These are phyloP conservation scores for Cercospora sp. DNA, from an alignment of 2,329 filamentous ascomycete species.

Conservation along the genomic window DNA sequence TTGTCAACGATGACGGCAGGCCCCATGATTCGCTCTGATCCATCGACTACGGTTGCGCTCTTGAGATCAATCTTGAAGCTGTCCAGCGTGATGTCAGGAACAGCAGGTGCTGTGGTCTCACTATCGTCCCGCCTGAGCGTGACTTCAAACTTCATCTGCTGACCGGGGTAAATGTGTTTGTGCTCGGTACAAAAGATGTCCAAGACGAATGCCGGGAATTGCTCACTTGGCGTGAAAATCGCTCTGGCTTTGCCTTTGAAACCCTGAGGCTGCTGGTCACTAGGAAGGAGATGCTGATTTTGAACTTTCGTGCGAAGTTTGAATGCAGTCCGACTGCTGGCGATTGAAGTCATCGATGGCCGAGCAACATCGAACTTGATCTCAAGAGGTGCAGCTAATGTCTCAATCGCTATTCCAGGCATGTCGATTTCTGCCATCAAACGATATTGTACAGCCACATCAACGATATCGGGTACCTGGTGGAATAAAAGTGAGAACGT, in stretches of 20 bases:
- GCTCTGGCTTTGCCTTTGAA: conserved; percentile 30
- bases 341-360: conserved; percentile 10
- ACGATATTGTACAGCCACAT: conserved; percentile 18
- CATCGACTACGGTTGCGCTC: conserved; percentile 20
- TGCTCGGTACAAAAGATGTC: conserved; percentile 25
- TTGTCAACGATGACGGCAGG: conserved; percentile 15
- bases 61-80: conserved; percentile 20
- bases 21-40: conserved; percentile 18
- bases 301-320: conserved; percentile 20
- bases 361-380: conserved; percentile 17
- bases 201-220: conserved; percentile 26
- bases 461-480: conserved; percentile 25
- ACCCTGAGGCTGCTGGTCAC: conserved; percentile 23
- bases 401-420: conserved; percentile 26
- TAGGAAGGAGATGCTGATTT: conserved; percentile 27
- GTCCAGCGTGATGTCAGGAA: conserved; percentile 20
- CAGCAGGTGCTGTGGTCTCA: conserved; percentile 16
- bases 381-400: conserved; percentile 9
- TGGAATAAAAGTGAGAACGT: conserved; percentile 19
- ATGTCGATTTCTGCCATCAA: conserved; percentile 18
- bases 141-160: conserved; percentile 22
- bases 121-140: conserved; percentile 16
- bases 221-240: conserved; percentile 23
- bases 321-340: conserved; percentile 8
- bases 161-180: conserved; percentile 22